Evolutionary conservation across 345 rosid species (phyloP), one percentile per base, ranked within the genome.

Genomic region (Salix suchowensis): DNA sequence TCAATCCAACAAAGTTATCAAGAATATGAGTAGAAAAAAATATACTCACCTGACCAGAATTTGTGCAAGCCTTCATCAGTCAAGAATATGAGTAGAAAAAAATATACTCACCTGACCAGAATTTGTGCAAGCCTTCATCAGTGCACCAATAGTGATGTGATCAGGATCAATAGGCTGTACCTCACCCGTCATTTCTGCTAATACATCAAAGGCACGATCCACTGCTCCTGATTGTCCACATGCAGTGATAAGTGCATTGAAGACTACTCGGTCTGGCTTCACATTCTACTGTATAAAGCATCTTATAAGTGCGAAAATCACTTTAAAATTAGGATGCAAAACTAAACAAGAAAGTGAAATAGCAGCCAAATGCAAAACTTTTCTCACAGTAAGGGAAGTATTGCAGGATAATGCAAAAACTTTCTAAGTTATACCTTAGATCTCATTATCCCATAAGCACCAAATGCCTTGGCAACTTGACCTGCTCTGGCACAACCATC

Each of bases 221-320:
- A 93, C 98, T 73, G 97, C 98, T 86, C 97, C 97, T 40, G 93
- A 83, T 82, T 93, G 89, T 78, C 96, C 98, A 82, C 98, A 95
- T 76, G 98, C 98, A 67, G 94, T 88, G 68, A 95, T 95, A 82
- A 95, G 97, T 71, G 97, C 97, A 84, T 95, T 95, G 87, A 93
- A 95, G 70, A 95, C 90, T 85, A 95, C 98, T 86, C 93, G 94
- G 87, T 95, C 98, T 84, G 97, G 97, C 90, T 93, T 87, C 88
- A 95, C 97, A 39, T 93, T 92, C 98, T 95, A 93, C 97, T 92
- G 96, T 86, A 87, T 80, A 83, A 52, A 89, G 85, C 86, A 84
- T 80, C 77, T 85, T 74, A 79, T 86, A 83, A 90, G 83, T 67
- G 75, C 73, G 23, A 85, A 74, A 71, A 83, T 65, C 72, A 82